These are phyloP conservation scores for Coemansia sp. DNA, from an alignment of 192 early-diverging fungal genomes.

Conservation along the genomic window DNA sequence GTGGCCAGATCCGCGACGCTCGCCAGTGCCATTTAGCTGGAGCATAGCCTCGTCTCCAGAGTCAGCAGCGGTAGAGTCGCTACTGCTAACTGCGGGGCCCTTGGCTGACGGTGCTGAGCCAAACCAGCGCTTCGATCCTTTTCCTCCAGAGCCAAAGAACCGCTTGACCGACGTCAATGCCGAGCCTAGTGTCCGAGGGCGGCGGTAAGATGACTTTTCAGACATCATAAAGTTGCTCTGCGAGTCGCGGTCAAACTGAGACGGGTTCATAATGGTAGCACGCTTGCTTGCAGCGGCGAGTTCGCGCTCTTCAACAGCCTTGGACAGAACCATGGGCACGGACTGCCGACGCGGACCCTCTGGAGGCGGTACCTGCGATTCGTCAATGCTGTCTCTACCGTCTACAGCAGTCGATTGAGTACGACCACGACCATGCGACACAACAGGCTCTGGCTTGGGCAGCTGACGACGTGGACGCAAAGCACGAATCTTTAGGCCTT, in stretches of 20 bases:
- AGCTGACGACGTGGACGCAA: constrained; percentile 37
- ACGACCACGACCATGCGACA: constrained; percentile 21
- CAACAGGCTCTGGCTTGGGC: not conserved
- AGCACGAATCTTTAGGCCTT: constrained; percentile 49
- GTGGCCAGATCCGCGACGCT: constrained; percentile 22
- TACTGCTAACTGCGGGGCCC: constrained; percentile 21
- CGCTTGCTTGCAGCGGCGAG: constrained; percentile 33
- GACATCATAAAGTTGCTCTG: constrained; percentile 22
- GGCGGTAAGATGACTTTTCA: constrained; percentile 28
- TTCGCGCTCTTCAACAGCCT: constrained; percentile 21
- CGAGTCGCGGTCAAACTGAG: constrained; percentile 22
- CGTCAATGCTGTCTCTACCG: not conserved
- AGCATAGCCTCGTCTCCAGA: constrained; percentile 4
- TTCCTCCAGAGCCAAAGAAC: constrained; percentile 29
- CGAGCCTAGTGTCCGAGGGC: constrained; percentile 36
- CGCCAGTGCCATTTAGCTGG: not conserved
- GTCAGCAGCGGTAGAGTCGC: constrained; percentile 21
- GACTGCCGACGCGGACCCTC: constrained; percentile 45
- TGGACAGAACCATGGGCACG: constrained; percentile 30
- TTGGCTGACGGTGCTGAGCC: constrained; percentile 19
- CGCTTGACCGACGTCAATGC: constrained; percentile 49
- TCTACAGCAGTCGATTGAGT: constrained; percentile 39
- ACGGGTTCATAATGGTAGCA: constrained; percentile 45
- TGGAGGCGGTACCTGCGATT: constrained; percentile 6
- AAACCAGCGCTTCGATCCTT: constrained; percentile 43